Evolutionary conservation across 805 yeast genomes (phyloP).

Genomic region (Yarrowia sp.): DNA sequence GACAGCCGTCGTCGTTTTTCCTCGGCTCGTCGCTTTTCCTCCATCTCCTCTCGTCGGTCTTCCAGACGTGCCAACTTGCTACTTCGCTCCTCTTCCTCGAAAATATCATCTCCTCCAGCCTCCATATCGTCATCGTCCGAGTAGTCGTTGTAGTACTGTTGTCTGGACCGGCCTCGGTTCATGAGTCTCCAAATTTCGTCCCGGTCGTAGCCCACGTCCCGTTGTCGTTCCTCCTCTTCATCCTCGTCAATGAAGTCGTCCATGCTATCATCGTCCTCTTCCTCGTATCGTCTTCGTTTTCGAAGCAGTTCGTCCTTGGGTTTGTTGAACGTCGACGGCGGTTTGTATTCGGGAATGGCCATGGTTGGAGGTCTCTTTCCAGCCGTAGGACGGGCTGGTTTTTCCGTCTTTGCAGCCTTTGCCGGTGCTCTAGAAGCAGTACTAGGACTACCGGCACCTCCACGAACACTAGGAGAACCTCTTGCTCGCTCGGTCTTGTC

Average conservation of each 20-base stretch:
- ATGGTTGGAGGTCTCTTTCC: slow-evolving; percentile 10
- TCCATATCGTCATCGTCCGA: slow-evolving; percentile 71
- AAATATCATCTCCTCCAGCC: slow-evolving; percentile 85
- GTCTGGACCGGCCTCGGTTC: slow-evolving; percentile 57
- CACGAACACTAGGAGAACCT: not conserved
- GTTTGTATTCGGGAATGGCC: slow-evolving; percentile 41
- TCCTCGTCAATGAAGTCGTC: slow-evolving; percentile 33
- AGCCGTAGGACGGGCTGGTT: not conserved
- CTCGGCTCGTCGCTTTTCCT: slow-evolving; percentile 28
- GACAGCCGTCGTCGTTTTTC: slow-evolving; percentile 28
- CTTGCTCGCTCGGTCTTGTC: not conserved
- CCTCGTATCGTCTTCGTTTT: slow-evolving; percentile 54
- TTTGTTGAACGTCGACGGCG: slow-evolving; percentile 41
- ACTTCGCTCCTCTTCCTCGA: slow-evolving; percentile 76
- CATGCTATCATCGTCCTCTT: slow-evolving; percentile 33
- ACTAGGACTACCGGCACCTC: not conserved
- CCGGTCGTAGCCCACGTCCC: slow-evolving; percentile 58
- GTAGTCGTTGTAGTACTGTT: slow-evolving; percentile 47
- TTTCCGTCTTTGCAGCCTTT: not conserved
- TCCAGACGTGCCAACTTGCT: slow-evolving; percentile 67
- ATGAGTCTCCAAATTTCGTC: slow-evolving; percentile 90
- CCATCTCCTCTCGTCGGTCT: slow-evolving; percentile 61
- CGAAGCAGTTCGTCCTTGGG: slow-evolving; percentile 45
- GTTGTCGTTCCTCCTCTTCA: slow-evolving; percentile 28
- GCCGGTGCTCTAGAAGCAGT: not conserved